These are phyloP conservation scores for Pythium biforme DNA, from an alignment of 352 stramenopile species.

Conservation along the genomic window DNA sequence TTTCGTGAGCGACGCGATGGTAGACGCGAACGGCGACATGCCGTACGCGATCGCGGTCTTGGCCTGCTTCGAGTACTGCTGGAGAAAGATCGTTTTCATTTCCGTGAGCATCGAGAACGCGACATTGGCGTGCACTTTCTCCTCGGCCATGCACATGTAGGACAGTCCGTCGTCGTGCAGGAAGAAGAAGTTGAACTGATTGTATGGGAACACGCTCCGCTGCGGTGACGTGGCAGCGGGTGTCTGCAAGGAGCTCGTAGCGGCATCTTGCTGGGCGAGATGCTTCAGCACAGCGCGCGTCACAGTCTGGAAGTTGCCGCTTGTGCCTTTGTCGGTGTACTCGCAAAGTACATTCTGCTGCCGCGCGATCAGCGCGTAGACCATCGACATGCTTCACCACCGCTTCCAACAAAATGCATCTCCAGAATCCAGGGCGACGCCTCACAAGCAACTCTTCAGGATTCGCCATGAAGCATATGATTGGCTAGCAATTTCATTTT, in stretches of 20 bases:
- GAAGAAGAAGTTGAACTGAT: constrained; percentile 84
- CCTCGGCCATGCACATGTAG: constrained; percentile 84
- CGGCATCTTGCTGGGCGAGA: constrained; percentile 50
- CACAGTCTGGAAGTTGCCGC: constrained; percentile 74
- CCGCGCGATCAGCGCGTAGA: constrained; percentile 70
- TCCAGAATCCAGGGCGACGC: not conserved
- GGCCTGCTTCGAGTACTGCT: constrained; percentile 59
- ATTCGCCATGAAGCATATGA: not conserved
- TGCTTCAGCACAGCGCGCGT: constrained; percentile 75
- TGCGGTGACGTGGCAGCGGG: constrained; percentile 7
- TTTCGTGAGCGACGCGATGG: constrained; percentile 68
- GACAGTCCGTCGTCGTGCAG: constrained; percentile 66
- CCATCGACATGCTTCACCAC: constrained; percentile 56
- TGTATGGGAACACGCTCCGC: constrained; percentile 76
- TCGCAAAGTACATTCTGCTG: constrained; percentile 79
- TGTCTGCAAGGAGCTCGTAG: not conserved
- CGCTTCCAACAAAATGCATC: not conserved
- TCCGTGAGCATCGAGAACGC: constrained; percentile 74
- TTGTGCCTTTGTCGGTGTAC: constrained; percentile 57
- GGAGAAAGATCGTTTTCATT: constrained; percentile 60
- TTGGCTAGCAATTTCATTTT: constrained; percentile 15
- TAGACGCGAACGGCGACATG: constrained; percentile 60
- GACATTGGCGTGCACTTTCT: constrained; percentile 70
- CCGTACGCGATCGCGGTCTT: constrained; percentile 71
- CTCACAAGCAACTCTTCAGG: constrained; percentile 7